Evolutionary conservation across 495 filamentous ascomycete genomes (phyloP), one percentile per base, ranked within the genome.

Genomic region (Aspergillus baeticus): DNA sequence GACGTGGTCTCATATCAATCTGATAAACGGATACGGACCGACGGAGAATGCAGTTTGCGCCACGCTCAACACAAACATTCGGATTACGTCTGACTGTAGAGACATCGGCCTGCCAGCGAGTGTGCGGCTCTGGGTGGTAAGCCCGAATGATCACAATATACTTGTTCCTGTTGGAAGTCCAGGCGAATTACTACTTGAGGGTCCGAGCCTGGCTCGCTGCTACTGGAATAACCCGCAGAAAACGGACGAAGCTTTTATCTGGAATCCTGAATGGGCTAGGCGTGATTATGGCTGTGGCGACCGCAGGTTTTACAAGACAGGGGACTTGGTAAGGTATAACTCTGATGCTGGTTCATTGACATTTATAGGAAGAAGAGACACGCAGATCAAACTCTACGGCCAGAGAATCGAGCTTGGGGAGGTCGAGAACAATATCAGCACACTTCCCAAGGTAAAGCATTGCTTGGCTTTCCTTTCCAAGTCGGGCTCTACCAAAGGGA

Each of bases 361-460:
- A 36, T 87, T 84, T 66, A 68, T 88, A 15, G 85, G 85, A 39
- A 73, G 86, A 26, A 83, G 83, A 51, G 86, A 89, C 55, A 80
- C 80, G 1, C 84, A 87, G 60, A 81, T 86, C n/a, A 89, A 89
- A 66, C 69, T 87, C 15, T 79, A 83, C 36, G 86, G 86, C 10
- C 86, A 89, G 59, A 71, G 86, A 29, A 77, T 89, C 33, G 86
- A 89, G 62, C 68, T 88, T 14, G 81, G 79, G 2, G 86, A 89
- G 58, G 82, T 89, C 42, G 86, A 89, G 61, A 79, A 80, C 55
- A 73, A 81, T 60, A 61, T 76, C 47, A 66, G 57, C 42, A 59
- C 60, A 11, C 63, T 73, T 21, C 21, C 49, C 2, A 42, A 63
- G 17, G 58, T 73, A n/a, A 72, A 76, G 35, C 72, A 77, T 29